A percentile compares a stretch with the other conserved stretches of the same genome.
phyloP scores from a whole-genome alignment of 75 land plant species.

The Pseudotsuga menziesii region DNA sequence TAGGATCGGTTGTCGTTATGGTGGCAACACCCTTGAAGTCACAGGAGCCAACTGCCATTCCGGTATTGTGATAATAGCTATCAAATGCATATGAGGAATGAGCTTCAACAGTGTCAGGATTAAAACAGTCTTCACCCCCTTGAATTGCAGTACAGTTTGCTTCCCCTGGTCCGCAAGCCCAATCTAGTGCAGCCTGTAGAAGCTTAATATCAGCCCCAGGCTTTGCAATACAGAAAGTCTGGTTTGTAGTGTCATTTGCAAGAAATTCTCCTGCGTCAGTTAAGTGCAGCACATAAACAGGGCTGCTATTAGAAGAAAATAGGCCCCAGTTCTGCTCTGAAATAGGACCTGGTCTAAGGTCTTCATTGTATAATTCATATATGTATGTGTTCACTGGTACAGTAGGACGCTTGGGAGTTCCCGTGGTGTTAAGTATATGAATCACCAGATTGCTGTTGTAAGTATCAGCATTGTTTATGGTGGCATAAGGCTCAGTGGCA shows the following conservation, averaged over 20 bases:
- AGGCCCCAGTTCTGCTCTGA: slow-evolving; percentile 74
- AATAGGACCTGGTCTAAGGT: slow-evolving; percentile 49
- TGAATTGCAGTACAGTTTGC: slow-evolving; percentile 85
- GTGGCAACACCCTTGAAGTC: slow-evolving; percentile 88
- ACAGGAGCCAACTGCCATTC: slow-evolving; percentile 63
- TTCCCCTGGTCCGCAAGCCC: slow-evolving; percentile 92
- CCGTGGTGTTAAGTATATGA: slow-evolving; percentile 45
- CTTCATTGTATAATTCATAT: slow-evolving; percentile 78
- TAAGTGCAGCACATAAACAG: slow-evolving; percentile 59
- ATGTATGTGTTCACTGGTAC: slow-evolving; percentile 57
- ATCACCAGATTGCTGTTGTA: slow-evolving; percentile 55
- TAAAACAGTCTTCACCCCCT: slow-evolving; percentile 78
- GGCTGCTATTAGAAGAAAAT: slow-evolving; percentile 54
- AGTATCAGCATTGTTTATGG: slow-evolving; percentile 41
- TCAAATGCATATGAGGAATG: slow-evolving; percentile 95
- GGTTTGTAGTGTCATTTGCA: slow-evolving; percentile 70
- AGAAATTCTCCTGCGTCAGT: slow-evolving; percentile 50
- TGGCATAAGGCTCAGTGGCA: slow-evolving; percentile 53
- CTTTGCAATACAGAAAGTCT: slow-evolving; percentile 64
- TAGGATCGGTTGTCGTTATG: slow-evolving; percentile 88
- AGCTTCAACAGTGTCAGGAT: slow-evolving; percentile 65
- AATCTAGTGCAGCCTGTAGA: slow-evolving; percentile 87
- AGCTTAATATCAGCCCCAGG: slow-evolving; percentile 53
- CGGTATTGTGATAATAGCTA: slow-evolving; percentile 76
- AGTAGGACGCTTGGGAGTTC: slow-evolving; percentile 60